Evolutionary conservation across 2,329 filamentous ascomycete genomes (phyloP).

Genomic region (Trichoderma sp.): DNA sequence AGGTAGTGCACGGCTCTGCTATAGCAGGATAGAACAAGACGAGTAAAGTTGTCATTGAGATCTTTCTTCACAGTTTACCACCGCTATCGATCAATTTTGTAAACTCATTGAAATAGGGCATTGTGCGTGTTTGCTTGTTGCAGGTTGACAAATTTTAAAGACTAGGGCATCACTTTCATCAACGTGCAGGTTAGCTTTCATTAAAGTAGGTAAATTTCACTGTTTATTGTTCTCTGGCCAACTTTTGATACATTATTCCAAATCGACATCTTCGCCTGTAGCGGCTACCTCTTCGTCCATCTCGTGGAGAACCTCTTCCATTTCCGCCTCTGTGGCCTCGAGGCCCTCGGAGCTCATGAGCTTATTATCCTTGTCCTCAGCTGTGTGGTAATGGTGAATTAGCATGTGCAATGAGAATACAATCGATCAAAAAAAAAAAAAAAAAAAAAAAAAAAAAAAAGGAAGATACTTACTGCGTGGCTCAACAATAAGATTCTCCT

Average conservation of each 20-base stretch:
- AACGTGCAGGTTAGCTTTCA: neutral
- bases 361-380: slow-evolving; percentile 67
- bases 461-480: slow-evolving; percentile 62
- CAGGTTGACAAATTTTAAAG: too few relatives aligned
- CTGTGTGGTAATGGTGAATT: slow-evolving; percentile 39
- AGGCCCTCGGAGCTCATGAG: slow-evolving; percentile 68
- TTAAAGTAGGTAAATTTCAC: neutral
- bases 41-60: neutral
- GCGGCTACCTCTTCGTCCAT: slow-evolving; percentile 43
- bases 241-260: slow-evolving; percentile 20
- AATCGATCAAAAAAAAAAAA: too few relatives aligned
- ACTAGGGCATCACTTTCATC: neutral
- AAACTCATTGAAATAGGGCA: neutral
- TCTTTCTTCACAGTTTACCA: neutral
- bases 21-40: neutral
- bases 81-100: neutral
- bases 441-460: too few relatives aligned
- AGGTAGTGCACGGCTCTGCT: neutral
- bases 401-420: neutral
- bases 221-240: neutral
- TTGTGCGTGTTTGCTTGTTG: too few relatives aligned
- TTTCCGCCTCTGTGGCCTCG: slow-evolving; percentile 64
- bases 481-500: slow-evolving; percentile 84
- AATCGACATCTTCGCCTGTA: slow-evolving; percentile 28
- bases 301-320: slow-evolving; percentile 54